phyloP scores from a whole-genome alignment of 1,139 yeast species.

The Yamadazyma spencermartinsiae region DNA sequence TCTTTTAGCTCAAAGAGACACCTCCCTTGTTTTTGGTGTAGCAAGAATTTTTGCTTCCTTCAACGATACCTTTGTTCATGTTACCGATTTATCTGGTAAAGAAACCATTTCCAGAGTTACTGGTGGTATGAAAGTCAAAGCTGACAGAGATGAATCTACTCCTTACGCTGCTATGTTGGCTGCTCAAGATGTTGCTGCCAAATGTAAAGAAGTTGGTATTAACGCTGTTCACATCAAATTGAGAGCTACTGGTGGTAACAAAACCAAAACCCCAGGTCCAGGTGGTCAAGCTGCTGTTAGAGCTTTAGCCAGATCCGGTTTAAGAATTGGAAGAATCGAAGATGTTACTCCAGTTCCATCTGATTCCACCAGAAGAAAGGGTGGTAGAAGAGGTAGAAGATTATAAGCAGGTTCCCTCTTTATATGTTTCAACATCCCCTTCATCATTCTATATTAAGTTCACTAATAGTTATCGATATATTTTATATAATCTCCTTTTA shows the following conservation, averaged over 20 bases:
- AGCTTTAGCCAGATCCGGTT: conserved; percentile 99
- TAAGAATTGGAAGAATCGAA: conserved; percentile 99
- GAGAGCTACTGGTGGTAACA: conserved; percentile 99
- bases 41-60: conserved; percentile 99
- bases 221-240: conserved; percentile 99
- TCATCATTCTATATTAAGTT: conserved; percentile 9
- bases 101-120: conserved; percentile 99
- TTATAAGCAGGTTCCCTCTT: conserved; percentile 49
- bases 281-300: conserved; percentile 99
- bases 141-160: conserved; percentile 99
- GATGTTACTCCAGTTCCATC: conserved; percentile 99
- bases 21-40: conserved; percentile 99
- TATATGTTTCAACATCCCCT: too few species aligned
- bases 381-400: conserved; percentile 99
- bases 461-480: conserved; percentile 15
- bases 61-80: conserved; percentile 99
- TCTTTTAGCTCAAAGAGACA: conserved; percentile 23
- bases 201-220: conserved; percentile 99
- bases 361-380: conserved; percentile 99
- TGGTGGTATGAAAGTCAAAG: conserved; percentile 99
- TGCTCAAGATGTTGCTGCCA: conserved; percentile 99
- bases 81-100: conserved; percentile 99
- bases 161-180: conserved; percentile 99
- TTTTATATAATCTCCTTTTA: conserved; percentile 11
- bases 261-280: conserved; percentile 99